Base-by-base conservation (phyloP, 805 yeast species). In the Ogataea salicorniae region DNA sequence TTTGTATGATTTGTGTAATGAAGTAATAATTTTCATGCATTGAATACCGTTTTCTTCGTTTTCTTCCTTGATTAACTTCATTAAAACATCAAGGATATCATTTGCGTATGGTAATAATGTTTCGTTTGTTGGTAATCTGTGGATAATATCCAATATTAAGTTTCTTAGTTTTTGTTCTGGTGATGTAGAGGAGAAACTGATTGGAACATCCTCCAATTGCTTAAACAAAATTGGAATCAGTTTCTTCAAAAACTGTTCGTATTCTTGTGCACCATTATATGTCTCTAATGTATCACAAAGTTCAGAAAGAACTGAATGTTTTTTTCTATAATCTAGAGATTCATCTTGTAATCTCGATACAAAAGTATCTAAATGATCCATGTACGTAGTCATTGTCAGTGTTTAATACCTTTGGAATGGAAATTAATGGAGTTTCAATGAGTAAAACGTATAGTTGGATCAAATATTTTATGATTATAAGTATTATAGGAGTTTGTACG, bases 11-110 rank as follows among this genome's bases (percentile, higher is more conserved):
- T 94, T 86, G 69, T 91, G 96, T 42, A 92, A 69, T 31, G 85
- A 79, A 16, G 97, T 88, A 43, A 91, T 75, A 46, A 89, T 83
- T 62, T 88, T 90, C 85, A 94, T 81, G 64, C 95, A 85, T 44
- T 89, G 73, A 1, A 90, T 88, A 43, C 98, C 98, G 63, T 94
- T 94, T 51, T 91, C 97, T 65, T 95, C 99, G 63, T 94, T 94
- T 60, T 95, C 99, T 15, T 70, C 73, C 17, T 77, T 79, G 49
- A 92, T 71, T 14, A 85, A 69, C 20, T 71, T 64, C 57, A 83
- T 79, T 46, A 92, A 68, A 9, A 74, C 69, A 34, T 79, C 83
- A 57, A 87, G 70, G 17, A 89, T 74, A 35, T 73, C 73, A 34
- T 69, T 68, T 1, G 91, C 81, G 62, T 81, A 82, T 0, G 86